These are phyloP conservation scores for Solanum medicagineum DNA, from an alignment of 257 asterid genomes.

Conservation along the genomic window DNA sequence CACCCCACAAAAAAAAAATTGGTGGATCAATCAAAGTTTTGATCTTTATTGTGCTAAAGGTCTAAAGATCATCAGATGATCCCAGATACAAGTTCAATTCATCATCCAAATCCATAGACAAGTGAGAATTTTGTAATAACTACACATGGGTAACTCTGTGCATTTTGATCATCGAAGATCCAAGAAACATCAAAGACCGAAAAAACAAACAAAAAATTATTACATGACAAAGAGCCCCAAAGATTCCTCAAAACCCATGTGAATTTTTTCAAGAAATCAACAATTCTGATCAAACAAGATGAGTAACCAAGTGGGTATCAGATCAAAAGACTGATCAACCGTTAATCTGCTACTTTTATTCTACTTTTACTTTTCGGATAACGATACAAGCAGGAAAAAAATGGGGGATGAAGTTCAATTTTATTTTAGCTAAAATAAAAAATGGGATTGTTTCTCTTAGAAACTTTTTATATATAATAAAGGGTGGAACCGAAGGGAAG, in stretches of 20 bases:
- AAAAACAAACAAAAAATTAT: slow-evolving; percentile 5
- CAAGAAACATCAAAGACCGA: neutral
- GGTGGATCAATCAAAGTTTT: slow-evolving; percentile 21
- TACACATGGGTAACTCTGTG: slow-evolving; percentile 11
- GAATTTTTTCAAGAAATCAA: neutral
- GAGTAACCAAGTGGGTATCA: slow-evolving; percentile 18
- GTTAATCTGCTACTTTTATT: neutral
- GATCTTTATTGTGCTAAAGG: slow-evolving; percentile 19
- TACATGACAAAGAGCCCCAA: slow-evolving; percentile 36
- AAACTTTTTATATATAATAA: neutral
- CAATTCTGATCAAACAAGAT: slow-evolving; percentile 21
- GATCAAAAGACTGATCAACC: slow-evolving; percentile 17
- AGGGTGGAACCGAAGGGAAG: neutral
- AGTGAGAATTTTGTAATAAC: neutral
- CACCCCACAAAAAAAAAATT: slow-evolving; percentile 4
- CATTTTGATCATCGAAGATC: slow-evolving; percentile 54
- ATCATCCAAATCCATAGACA: slow-evolving; percentile 14
- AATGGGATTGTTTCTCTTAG: slow-evolving; percentile 23
- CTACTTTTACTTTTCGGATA: slow-evolving; percentile 6
- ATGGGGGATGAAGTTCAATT: slow-evolving; percentile 11
- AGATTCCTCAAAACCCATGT: slow-evolving; percentile 53
- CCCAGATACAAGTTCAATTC: slow-evolving; percentile 27
- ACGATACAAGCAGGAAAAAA: slow-evolving; percentile 11
- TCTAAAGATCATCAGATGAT: slow-evolving; percentile 22
- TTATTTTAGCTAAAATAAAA: slow-evolving; percentile 12